Evolutionary conservation across 257 asterid species (phyloP), one percentile per base, ranked within the genome.

Genomic region (Catharanthus roseus): DNA sequence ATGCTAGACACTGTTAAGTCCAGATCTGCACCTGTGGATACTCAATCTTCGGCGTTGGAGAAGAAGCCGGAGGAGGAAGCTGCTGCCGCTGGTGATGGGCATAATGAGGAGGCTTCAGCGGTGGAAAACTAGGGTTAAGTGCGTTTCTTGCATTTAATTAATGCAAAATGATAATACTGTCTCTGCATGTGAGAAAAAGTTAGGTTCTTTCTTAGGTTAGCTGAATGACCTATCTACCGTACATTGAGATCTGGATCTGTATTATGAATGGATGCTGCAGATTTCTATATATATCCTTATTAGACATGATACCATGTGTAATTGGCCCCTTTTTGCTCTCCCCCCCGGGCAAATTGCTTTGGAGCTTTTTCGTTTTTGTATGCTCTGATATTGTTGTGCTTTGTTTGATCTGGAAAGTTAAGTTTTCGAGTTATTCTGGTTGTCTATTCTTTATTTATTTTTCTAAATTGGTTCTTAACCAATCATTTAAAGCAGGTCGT

Each of bases 1-100:
- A 88, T 90, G 97, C 83, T 92, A 58, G 97, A 92, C 3, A 78
- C 80, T 12, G 91, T 87, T 70, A 90, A 93, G 83, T 77, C 95
- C 80, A 90, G 96, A 89, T 90, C 96, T 82, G 88, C 51, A 3
- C 77, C 86, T 12, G 39, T 83, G 38, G 72, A 47, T 34, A 54
- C 68, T 56, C 44, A 64, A 2, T 41, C 82, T 67, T 53, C 80
- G 49, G 74, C 1, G 80, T 55, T 67, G 67, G 87, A 62, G 81
- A 85, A 24, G 47, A 42, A 41, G 51, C 73, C 71, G 65, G 79
- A 84, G 80, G 89, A 78, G 79, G 92, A 81, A 4, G 77, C 80
- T 6, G 79, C 77, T 4, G 75, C 77, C n/a, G 81, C 84, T 34
- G 82, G 69, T 56, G 79, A 81, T 41, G 90, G 77, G 81, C 82